Percentiles rank a stretch among this genome's conserved stretches.
Evolutionary conservation across 192 early-diverging fungal genomes (phyloP).

Genomic region (Coemansia sp.): DNA sequence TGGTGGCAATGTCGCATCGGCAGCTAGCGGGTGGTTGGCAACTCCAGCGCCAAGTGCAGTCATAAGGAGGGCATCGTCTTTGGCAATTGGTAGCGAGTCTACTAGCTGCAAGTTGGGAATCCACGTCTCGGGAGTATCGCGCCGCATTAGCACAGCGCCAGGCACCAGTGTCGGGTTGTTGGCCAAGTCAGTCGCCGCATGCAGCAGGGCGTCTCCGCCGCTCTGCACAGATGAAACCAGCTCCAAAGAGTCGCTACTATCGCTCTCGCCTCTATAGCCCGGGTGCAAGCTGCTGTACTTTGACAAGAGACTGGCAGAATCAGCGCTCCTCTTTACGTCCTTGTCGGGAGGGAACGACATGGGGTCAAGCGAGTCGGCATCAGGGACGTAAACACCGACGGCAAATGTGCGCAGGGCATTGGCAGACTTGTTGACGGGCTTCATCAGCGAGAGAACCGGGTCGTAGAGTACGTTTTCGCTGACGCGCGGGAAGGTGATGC

Average conservation of each 20-base stretch:
- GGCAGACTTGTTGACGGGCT: constrained; percentile 38
- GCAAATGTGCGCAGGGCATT: constrained; percentile 15
- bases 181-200: neutral
- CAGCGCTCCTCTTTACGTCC: neutral
- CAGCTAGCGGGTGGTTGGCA: neutral
- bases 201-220: neutral
- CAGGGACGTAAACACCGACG: constrained; percentile 41
- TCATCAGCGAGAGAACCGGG: constrained; percentile 13
- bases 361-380: constrained; percentile 29
- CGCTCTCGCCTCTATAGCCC: neutral
- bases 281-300: neutral
- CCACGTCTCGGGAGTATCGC: neutral
- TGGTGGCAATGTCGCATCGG: neutral
- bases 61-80: neutral
- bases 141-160: neutral
- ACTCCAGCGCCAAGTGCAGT: neutral
- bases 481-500: constrained; percentile 33
- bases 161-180: neutral
- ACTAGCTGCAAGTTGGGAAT: neutral
- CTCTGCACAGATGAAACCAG: neutral
- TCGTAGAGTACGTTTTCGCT: constrained; percentile 21
- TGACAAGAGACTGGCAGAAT: neutral
- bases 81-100: neutral
- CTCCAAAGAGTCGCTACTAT: neutral
- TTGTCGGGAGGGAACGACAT: constrained; percentile 19